Evolutionary conservation across 139 green algal genomes (phyloP).

Genomic region (Trebouxia sp.): DNA sequence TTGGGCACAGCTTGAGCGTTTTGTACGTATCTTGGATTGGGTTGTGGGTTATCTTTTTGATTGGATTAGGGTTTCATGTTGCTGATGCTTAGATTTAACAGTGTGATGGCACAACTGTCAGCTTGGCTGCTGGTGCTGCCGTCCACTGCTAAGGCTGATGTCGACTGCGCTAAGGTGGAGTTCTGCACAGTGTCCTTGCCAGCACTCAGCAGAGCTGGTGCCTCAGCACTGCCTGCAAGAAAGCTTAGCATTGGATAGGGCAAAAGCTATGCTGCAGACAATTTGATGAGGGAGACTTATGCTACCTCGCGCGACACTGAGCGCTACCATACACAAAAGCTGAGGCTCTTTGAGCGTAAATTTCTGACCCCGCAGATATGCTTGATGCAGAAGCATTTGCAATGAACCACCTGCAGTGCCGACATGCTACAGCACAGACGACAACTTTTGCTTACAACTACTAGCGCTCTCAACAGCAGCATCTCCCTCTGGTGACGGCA

Average conservation of each 20-base stretch:
- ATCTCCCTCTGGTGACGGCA: not conserved
- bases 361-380: no score
- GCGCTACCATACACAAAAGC: no score
- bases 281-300: no score
- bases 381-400: no score
- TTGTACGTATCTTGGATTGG: no score
- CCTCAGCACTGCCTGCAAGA: conserved; percentile 1
- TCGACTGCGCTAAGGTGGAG: not conserved
- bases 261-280: not conserved
- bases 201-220: conserved; percentile 1
- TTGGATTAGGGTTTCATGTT: no score
- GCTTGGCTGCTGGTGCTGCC: not conserved
- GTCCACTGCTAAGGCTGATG: not conserved
- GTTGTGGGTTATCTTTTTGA: no score
- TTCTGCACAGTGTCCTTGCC: conserved; percentile 4
- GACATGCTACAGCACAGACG: not conserved
- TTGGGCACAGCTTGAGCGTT: no score
- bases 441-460: not conserved
- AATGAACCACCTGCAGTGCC: no score
- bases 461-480: conserved; percentile 22
- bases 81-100: no score
- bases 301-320: no score
- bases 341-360: no score
- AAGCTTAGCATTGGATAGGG: not conserved
- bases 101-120: not conserved